Conservation (phyloP, 306 rosid genomes). For the Clitoria ternatea region DNA sequence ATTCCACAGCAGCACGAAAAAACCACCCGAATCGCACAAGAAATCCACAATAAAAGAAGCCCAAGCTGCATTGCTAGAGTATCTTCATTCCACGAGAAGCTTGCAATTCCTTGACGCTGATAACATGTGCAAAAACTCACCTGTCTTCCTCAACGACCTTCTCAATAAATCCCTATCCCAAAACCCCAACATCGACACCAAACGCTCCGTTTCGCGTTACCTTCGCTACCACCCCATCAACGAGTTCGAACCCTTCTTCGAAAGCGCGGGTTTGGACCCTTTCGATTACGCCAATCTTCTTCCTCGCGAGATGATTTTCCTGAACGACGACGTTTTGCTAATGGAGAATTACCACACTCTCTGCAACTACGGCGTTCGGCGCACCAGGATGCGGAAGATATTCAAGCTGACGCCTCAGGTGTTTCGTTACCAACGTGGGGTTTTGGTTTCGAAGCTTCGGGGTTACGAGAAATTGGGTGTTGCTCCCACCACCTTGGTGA, state of each 20-base stretch:
- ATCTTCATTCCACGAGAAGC: conserved; percentile 65
- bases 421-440: conserved; percentile 41
- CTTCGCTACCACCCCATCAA: conserved; percentile 75
- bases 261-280: conserved; percentile 75
- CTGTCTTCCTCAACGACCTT: conserved; percentile 52
- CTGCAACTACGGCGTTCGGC: conserved; percentile 57
- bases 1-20: conserved; percentile 33
- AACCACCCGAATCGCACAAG: neutral
- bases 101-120: conserved; percentile 70
- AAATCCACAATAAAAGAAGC: conserved; percentile 37
- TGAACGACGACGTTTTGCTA: conserved; percentile 49
- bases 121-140: conserved; percentile 68
- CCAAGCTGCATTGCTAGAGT: conserved; percentile 68
- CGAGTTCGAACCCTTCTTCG: conserved; percentile 86
- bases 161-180: conserved; percentile 26
- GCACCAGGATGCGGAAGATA: conserved; percentile 52
- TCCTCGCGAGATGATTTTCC: conserved; percentile 55
- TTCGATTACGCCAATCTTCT: conserved; percentile 52
- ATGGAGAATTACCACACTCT: conserved; percentile 55
- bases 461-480: conserved; percentile 57
- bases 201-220: conserved; percentile 36
- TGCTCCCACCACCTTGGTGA: conserved; percentile 15
- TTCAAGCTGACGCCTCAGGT: conserved; percentile 44
- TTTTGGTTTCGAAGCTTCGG: conserved; percentile 50
- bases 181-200: neutral